These are phyloP conservation scores for Allium cepa DNA, from an alignment of 106 monocot genomes.

Conservation along the genomic window DNA sequence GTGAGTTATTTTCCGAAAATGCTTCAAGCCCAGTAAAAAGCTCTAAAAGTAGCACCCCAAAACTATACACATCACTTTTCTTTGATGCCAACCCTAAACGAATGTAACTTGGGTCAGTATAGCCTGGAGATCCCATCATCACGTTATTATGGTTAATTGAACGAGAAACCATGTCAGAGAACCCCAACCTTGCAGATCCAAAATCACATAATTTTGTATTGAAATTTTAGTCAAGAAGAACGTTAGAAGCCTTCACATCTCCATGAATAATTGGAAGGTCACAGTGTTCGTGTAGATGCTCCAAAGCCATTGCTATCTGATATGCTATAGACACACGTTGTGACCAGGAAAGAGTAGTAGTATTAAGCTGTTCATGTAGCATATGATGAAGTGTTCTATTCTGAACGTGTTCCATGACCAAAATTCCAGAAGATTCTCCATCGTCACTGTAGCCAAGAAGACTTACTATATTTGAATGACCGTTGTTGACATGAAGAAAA, in stretches of 20 bases:
- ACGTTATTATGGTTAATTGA: not conserved
- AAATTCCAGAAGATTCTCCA: slow-evolving; percentile 10
- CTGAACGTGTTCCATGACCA: slow-evolving; percentile 54
- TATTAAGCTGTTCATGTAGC: slow-evolving; percentile 18
- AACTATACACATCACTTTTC: slow-evolving; percentile 82
- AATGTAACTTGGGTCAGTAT: slow-evolving; percentile 49
- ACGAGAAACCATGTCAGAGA: slow-evolving; percentile 33
- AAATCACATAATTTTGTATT: slow-evolving; percentile 66
- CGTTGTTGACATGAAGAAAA: not conserved
- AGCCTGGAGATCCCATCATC: slow-evolving; percentile 47
- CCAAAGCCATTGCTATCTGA: slow-evolving; percentile 40
- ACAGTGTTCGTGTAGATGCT: slow-evolving; percentile 57
- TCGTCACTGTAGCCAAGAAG: not conserved
- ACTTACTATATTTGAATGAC: not conserved
- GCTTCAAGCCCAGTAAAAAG: slow-evolving; percentile 37
- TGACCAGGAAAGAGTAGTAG: slow-evolving; percentile 37
- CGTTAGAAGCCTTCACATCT: slow-evolving; percentile 70
- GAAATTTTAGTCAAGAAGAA: slow-evolving; percentile 41
- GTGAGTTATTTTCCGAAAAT: not conserved
- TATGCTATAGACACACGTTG: slow-evolving; percentile 35
- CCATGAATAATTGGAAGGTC: slow-evolving; percentile 57
- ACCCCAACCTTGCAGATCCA: slow-evolving; percentile 56
- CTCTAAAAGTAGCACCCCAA: slow-evolving; percentile 64
- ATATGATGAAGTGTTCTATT: slow-evolving; percentile 62
- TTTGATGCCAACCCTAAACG: slow-evolving; percentile 34